A percentile compares a stretch with the other conserved stretches of the same genome.
These are phyloP conservation scores for Saitozyma sp. DNA, from an alignment of 768 basidiomycete species.

Conservation along the genomic window DNA sequence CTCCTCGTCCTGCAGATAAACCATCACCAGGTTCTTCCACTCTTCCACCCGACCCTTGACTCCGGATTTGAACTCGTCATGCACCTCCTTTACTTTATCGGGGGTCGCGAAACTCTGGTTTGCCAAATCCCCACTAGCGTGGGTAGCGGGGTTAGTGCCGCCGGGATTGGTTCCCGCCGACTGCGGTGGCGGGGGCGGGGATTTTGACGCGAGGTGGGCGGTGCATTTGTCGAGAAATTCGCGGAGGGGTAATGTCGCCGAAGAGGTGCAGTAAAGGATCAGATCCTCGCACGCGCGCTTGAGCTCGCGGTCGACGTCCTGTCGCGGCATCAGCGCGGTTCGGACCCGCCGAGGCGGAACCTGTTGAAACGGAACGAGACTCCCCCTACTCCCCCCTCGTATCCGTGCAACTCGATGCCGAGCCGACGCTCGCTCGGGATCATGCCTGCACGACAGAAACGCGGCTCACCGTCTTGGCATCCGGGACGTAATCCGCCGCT, in stretches of 20 bases:
- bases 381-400: no score
- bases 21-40: slow-evolving; percentile 60
- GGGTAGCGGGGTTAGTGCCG: slow-evolving; percentile 1
- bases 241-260: slow-evolving; percentile 64
- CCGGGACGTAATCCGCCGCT: slow-evolving; percentile 46
- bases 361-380: background rate
- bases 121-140: slow-evolving; percentile 41
- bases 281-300: slow-evolving; percentile 81
- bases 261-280: slow-evolving; percentile 64
- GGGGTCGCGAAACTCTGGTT: slow-evolving; percentile 61
- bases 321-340: background rate
- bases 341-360: slow-evolving; percentile 3
- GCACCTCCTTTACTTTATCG: slow-evolving; percentile 57
- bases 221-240: slow-evolving; percentile 64
- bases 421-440: no score
- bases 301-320: slow-evolving; percentile 86
- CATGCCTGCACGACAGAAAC: background rate
- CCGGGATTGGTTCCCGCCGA: background rate
- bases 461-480: slow-evolving; percentile 66
- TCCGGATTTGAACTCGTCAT: slow-evolving; percentile 58
- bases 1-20: slow-evolving; percentile 78
- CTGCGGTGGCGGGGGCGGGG: background rate
- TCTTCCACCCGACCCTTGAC: slow-evolving; percentile 59
- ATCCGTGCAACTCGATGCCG: no score
- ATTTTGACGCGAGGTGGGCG: slow-evolving; percentile 44